Percentiles rank a stretch among this genome's conserved stretches.
These are phyloP conservation scores for Dictyostelium citrinum DNA, from an alignment of 78 protist genomes.

Conservation along the genomic window DNA sequence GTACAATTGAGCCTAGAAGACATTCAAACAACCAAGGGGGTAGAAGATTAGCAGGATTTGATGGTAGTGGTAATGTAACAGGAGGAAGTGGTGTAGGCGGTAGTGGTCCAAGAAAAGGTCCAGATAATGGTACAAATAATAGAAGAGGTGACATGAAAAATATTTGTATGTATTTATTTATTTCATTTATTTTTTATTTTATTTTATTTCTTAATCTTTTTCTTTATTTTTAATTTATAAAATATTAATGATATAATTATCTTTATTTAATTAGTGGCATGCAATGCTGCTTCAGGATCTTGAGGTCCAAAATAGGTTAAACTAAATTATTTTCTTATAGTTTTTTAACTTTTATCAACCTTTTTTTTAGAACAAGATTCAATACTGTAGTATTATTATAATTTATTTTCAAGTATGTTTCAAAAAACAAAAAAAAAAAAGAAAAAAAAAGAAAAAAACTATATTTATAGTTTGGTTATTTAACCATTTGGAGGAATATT, in stretches of 20 bases:
- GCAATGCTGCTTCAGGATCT: slow-evolving; percentile 16
- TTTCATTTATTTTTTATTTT: not conserved
- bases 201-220: not conserved
- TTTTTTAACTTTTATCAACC: not conserved
- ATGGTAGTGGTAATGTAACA: not conserved
- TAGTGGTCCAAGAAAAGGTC: not conserved
- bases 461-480: not conserved
- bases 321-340: not conserved
- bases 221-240: too few relatives aligned
- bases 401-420: not conserved
- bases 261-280: not conserved
- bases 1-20: not conserved
- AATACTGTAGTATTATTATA: too few relatives aligned
- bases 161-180: not conserved
- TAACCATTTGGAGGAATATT: not conserved
- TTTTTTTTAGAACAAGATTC: not conserved
- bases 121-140: not conserved
- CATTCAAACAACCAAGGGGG: not conserved
- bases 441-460: not conserved
- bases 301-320: slow-evolving; percentile 16
- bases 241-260: too few relatives aligned
- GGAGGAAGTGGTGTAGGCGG: not conserved
- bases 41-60: slow-evolving; percentile 2
- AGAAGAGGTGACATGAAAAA: slow-evolving; percentile 10
- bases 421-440: not conserved